Base-by-base conservation (phyloP, 2,329 filamentous ascomycete species). In the Diaporthe citriasiana region DNA sequence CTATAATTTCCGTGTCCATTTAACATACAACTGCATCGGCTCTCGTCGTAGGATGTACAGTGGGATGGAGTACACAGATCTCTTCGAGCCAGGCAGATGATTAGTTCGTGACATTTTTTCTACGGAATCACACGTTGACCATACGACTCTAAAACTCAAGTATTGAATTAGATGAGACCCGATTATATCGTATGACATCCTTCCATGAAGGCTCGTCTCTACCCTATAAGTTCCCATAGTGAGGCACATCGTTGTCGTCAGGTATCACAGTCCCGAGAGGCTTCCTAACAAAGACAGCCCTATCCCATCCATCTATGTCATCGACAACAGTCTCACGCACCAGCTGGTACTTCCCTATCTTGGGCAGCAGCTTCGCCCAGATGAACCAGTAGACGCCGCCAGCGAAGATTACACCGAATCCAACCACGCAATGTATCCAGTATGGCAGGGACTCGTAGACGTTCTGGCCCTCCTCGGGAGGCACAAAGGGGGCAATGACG, bases 281-380 rank as follows among this genome's bases (percentile, higher is more conserved):
- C 75, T 84, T 80, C 73, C 80, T 84, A 2, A 84, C 81, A 78
- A 92, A 91, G 3, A 88, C 84, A 71, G 83, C 89, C 42, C 88
- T 84, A 77, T 90, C 90, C 91, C 91, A 93, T 1, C 91, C 90
- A 79, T 93, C 91, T 55, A 89, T 85, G 0, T 85, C 85, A 75
- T 90, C 88, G 10, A 92, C 81, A 2, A 86, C 80, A 0, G 83
- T 85, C 80, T 91, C 87, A 72, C 88, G 85, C 3, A 90, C 85
- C 13, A 93, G 84, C 77, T 89, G 85, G 78, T 93, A 91, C 0
- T 79, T 78, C 19, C 88, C 88, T 42, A 90, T 75, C 78, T 83
- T 85, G 71, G 63, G 63, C 22, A 66, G 22, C 22, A 66, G 7
- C n/a, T 66, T 66, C 45, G 63, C 63, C 89, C 89, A 91, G 9